phyloP scores from a whole-genome alignment of 2,329 filamentous ascomycete genomes.

The Claviceps fusiformis region DNA sequence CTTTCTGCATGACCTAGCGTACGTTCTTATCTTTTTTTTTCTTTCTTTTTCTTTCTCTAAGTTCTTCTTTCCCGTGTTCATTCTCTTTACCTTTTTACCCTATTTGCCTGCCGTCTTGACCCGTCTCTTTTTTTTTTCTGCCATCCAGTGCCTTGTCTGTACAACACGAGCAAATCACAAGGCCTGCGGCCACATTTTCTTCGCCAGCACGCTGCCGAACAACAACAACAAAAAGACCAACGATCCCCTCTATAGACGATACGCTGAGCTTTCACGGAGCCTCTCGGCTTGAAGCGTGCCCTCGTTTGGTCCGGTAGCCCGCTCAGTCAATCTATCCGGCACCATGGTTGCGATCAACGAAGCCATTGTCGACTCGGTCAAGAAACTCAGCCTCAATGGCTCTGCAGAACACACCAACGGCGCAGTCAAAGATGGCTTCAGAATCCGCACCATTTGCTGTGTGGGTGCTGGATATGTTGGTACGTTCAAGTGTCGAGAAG shows the following conservation, averaged over 20 bases:
- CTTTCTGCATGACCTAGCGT: background rate
- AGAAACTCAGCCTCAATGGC: slow-evolving; percentile 20
- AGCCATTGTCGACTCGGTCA: slow-evolving; percentile 16
- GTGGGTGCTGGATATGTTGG: slow-evolving; percentile 66
- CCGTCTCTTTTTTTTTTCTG: background rate
- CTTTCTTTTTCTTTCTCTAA: background rate
- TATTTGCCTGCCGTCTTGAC: background rate
- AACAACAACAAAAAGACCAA: too few relatives aligned
- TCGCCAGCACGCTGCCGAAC: background rate
- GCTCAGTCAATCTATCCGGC: background rate
- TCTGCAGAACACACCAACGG: slow-evolving; percentile 17
- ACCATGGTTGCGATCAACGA: slow-evolving; percentile 13
- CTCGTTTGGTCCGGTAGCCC: background rate
- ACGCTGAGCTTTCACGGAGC: background rate
- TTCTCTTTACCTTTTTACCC: too few relatives aligned
- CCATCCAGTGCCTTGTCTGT: background rate
- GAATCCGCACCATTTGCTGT: slow-evolving; percentile 52
- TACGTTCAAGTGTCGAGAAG: slow-evolving; percentile 27
- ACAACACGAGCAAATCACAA: background rate
- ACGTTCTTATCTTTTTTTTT: background rate
- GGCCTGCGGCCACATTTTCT: background rate
- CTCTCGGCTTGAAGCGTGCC: background rate
- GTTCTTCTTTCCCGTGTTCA: background rate
- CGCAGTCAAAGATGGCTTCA: slow-evolving; percentile 14
- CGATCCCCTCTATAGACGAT: background rate